phyloP scores from a whole-genome alignment of 768 basidiomycete genomes.

The Trametes cinnabarina region DNA sequence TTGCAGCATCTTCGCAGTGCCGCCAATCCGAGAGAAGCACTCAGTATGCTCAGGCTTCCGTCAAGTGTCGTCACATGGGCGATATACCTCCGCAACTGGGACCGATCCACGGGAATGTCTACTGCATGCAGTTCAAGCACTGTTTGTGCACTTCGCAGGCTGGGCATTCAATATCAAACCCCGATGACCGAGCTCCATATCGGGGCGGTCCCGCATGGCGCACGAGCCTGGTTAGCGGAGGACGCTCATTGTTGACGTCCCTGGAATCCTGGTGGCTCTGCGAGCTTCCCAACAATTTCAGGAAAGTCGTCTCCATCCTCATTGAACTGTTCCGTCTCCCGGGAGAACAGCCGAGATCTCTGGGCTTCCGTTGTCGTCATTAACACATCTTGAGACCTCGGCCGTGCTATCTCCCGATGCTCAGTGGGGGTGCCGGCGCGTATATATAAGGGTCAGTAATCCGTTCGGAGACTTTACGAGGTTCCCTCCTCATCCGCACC shows the following conservation, averaged over 20 bases:
- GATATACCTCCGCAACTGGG: background rate
- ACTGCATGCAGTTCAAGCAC: too few species aligned
- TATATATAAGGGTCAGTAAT: background rate
- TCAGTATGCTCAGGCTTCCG: background rate
- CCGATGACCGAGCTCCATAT: background rate
- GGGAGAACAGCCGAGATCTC: background rate
- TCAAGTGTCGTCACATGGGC: constrained; percentile 9
- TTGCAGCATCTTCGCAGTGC: background rate
- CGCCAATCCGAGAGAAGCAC: background rate
- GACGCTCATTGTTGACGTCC: too few species aligned
- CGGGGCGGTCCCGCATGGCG: background rate
- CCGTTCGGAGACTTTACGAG: background rate
- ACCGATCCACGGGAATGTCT: background rate
- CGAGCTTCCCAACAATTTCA: background rate
- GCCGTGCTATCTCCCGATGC: constrained; percentile 1
- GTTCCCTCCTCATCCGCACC: background rate
- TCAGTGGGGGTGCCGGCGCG: background rate
- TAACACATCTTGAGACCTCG: background rate
- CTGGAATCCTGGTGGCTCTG: background rate
- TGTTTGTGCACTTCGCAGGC: too few species aligned
- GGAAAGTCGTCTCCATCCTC: background rate
- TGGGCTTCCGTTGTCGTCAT: constrained; percentile 7
- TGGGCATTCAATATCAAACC: too few species aligned
- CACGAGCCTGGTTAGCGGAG: too few species aligned
- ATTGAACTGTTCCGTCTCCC: background rate